These are phyloP conservation scores for Chenopodium berlandieri DNA, from an alignment of 148 eudicot species.

Conservation along the genomic window DNA sequence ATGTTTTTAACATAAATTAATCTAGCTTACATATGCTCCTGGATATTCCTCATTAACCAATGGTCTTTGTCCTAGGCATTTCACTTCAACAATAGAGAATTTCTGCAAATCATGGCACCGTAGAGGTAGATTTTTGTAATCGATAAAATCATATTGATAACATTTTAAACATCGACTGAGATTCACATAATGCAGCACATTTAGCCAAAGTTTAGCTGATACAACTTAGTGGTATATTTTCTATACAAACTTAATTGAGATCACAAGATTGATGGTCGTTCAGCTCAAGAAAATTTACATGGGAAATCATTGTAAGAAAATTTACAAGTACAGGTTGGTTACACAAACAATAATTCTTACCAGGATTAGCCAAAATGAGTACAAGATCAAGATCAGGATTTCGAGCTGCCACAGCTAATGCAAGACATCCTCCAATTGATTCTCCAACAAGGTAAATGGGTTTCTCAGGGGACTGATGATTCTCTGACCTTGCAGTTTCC, in stretches of 20 bases:
- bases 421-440: constrained; percentile 63
- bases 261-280: not conserved
- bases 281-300: not conserved
- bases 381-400: constrained; percentile 58
- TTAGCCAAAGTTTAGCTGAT: not conserved
- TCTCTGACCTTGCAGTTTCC: constrained; percentile 49
- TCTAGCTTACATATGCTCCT: not conserved
- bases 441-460: constrained; percentile 74
- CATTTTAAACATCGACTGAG: not conserved
- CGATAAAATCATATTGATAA: not conserved
- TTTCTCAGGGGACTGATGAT: constrained; percentile 29
- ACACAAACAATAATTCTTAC: constrained; percentile 30
- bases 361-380: constrained; percentile 76
- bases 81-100: not conserved
- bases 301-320: not conserved
- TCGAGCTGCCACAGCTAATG: constrained; percentile 56
- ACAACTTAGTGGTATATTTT: not conserved
- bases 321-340: not conserved
- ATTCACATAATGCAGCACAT: not conserved
- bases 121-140: not conserved
- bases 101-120: not conserved
- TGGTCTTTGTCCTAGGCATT: not conserved
- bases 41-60: not conserved
- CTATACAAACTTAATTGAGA: too few species aligned
- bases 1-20: not conserved